Conservation (phyloP, 768 basidiomycete genomes). For the Agrocybe chaxingu region DNA sequence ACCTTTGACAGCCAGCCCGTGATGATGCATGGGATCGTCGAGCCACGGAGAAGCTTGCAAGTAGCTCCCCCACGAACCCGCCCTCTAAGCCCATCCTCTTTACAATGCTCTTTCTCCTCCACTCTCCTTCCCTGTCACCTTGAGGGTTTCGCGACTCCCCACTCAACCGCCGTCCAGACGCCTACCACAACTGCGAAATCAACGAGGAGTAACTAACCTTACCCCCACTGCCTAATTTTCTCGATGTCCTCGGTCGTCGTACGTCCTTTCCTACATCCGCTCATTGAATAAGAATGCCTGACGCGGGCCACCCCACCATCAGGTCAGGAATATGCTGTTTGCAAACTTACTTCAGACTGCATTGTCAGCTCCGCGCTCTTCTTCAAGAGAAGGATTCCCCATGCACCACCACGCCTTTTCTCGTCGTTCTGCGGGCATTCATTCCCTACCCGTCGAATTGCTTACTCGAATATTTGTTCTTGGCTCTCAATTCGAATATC, state of each 20-base stretch:
- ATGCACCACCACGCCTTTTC: slow-evolving; percentile 9
- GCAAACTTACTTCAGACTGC: slow-evolving; percentile 13
- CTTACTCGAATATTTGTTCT: slow-evolving; percentile 54
- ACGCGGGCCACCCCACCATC: slow-evolving; percentile 10
- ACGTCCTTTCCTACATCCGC: slow-evolving; percentile 14
- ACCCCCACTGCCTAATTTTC: slow-evolving; percentile 6
- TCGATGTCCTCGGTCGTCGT: slow-evolving; percentile 15
- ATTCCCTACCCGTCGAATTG: slow-evolving; percentile 56
- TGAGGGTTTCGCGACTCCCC: neutral
- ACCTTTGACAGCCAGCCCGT: slow-evolving; percentile 17
- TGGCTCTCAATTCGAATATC: slow-evolving; percentile 43
- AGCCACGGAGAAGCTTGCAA: slow-evolving; percentile 22
- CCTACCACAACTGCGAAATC: too few relatives aligned
- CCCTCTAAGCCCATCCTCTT: slow-evolving; percentile 13
- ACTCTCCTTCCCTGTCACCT: slow-evolving; percentile 6
- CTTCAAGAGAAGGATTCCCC: slow-evolving; percentile 11
- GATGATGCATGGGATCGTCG: slow-evolving; percentile 25
- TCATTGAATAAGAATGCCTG: slow-evolving; percentile 4
- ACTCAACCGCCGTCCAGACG: neutral
- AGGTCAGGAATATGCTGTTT: slow-evolving; percentile 13
- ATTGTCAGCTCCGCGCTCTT: slow-evolving; percentile 10
- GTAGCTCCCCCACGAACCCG: slow-evolving; percentile 12
- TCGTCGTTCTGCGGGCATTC: slow-evolving; percentile 28
- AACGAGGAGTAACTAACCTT: neutral
- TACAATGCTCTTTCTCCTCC: slow-evolving; percentile 7